phyloP scores from a whole-genome alignment of 2,329 filamentous ascomycete genomes.

The Trichoderma sp. region DNA sequence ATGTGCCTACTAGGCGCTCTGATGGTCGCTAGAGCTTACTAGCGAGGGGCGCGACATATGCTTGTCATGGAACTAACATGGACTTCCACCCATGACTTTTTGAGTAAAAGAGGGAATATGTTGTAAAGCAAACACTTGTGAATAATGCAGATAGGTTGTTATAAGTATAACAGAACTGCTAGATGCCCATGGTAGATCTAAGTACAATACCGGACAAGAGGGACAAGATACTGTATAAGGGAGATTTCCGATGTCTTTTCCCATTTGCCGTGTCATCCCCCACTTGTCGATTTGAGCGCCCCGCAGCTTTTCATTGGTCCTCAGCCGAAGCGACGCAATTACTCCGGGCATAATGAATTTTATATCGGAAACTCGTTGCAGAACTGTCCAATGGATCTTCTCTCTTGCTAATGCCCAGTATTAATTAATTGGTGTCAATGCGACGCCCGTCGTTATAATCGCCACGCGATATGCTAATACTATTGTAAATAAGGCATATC shows the following conservation, averaged over 20 bases:
- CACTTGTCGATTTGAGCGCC: constrained; percentile 37
- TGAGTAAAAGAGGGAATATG: not conserved
- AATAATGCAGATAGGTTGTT: not conserved
- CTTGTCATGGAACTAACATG: not conserved
- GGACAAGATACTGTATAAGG: not conserved
- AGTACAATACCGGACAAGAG: not conserved
- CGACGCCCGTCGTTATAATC: not conserved
- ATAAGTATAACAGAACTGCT: not conserved
- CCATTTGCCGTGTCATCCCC: constrained; percentile 34
- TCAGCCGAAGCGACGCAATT: not conserved
- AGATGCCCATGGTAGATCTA: not conserved
- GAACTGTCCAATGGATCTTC: not conserved
- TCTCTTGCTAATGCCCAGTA: not conserved
- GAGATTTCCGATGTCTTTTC: not conserved
- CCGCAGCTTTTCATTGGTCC: constrained; percentile 32
- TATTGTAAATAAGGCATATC: not conserved
- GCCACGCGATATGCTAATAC: not conserved
- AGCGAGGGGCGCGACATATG: not conserved
- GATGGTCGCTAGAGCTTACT: not conserved
- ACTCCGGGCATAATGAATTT: not conserved
- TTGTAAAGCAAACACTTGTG: not conserved
- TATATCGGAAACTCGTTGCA: not conserved
- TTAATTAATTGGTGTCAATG: not conserved
- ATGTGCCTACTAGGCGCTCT: not conserved
- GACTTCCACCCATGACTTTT: not conserved